Percentiles rank a stretch among this genome's conserved stretches.
phyloP scores from a whole-genome alignment of 1,284 basidiomycete genomes.

The Stereum hirsutum region DNA sequence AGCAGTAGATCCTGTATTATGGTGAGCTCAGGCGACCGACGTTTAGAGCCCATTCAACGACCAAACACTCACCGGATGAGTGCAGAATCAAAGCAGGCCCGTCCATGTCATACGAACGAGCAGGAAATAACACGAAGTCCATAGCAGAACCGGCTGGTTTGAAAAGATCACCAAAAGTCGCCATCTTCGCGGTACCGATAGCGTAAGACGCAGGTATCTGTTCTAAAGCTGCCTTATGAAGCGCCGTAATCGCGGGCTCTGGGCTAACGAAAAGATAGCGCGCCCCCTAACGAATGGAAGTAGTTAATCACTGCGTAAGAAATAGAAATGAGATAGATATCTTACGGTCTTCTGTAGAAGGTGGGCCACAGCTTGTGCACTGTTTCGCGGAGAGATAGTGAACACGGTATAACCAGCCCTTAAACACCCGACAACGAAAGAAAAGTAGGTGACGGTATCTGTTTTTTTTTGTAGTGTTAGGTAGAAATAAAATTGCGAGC shows the following conservation, averaged over 20 bases:
- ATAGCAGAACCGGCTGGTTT: too few species aligned
- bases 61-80: conserved; percentile 2
- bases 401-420: conserved; percentile 14
- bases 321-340: too few species aligned
- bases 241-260: neutral
- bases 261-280: conserved; percentile 1
- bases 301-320: too few species aligned
- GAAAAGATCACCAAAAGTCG: too few species aligned
- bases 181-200: too few species aligned
- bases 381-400: conserved; percentile 18
- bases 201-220: too few species aligned
- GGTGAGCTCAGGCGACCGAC: too few species aligned
- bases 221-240: neutral
- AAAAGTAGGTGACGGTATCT: conserved; percentile 14
- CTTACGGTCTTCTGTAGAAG: conserved; percentile 10
- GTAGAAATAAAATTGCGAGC: too few species aligned
- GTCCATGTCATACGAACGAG: neutral
- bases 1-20: conserved; percentile 15
- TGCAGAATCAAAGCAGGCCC: neutral
- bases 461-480: too few species aligned
- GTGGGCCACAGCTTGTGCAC: conserved; percentile 15
- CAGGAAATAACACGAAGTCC: neutral
- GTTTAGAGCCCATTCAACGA: too few species aligned
- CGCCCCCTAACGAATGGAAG: too few species aligned
- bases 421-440: conserved; percentile 9